Base-by-base conservation (phyloP, 495 filamentous ascomycete species). In the Annulohypoxylon bovei region DNA sequence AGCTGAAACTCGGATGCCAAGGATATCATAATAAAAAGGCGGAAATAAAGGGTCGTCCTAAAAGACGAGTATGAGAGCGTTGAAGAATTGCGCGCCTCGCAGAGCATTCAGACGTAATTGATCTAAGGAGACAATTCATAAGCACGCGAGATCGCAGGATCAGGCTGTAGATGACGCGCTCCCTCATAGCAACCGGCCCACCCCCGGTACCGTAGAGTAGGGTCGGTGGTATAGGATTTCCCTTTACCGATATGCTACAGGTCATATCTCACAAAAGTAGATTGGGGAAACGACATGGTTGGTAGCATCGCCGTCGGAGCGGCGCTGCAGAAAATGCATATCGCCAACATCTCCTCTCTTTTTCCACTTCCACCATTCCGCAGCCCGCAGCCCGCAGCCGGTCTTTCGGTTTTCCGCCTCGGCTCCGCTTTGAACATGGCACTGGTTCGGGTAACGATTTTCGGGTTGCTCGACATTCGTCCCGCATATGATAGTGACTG, bases 241-340 rank as follows among this genome's bases (percentile, higher is more conserved):
- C 50, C 58, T 20, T 46, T 53, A 44, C 50, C 52, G 52, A 71
- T 71, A 67, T 63, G 4, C 58, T 71, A 71, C 68, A 67, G 63
- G 68, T 71, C 68, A 67, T 44, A 67, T 67, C 25, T 67, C 63
- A 71, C 53, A 71, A 46, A 28, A 57, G 52, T 54, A 55, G 68
- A 37, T 7, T 37, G 42, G 53, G 20, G 35, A 35, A 40, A 30
- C 4, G 12, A 44, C 37, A 61, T 27, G 61, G 55, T 54, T 65
- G 56, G 62, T 65, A 61, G 57, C 47, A 54, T 39, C 32, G 22
- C 27, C 30, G 39, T 57, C 56, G 55, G 39, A 53, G 61, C 35
- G 39, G 30, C 22, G 25, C 50, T 32, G 39, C 62, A n/a, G 28
- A 47, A 54, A 46, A 32, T 23, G 54, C 32, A 28, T 22, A 53